Evolutionary conservation across 2,329 filamentous ascomycete species (phyloP).

Genomic region (Alternaria ventricosa): DNA sequence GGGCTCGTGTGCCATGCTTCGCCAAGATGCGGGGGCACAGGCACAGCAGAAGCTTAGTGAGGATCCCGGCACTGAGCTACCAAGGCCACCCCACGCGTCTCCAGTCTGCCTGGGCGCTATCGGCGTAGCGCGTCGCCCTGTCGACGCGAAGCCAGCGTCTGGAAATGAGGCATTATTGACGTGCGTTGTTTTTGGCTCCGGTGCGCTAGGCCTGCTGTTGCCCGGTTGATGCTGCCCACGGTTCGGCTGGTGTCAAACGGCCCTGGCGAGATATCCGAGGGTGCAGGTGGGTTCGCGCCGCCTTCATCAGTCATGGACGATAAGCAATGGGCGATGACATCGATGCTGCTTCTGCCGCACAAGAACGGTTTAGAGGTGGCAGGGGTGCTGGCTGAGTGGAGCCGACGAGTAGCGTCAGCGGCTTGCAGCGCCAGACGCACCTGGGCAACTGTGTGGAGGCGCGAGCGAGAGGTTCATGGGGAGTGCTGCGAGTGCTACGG

Average conservation of each 20-base stretch:
- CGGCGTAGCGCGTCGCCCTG: conserved; percentile 13
- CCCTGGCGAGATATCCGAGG: neutral
- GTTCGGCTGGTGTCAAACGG: neutral
- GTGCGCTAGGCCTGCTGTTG: conserved; percentile 5
- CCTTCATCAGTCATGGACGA: conserved; percentile 18
- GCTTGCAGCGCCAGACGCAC: conserved; percentile 14
- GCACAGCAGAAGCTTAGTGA: conserved; percentile 25
- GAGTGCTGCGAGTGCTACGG: neutral
- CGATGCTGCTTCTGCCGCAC: conserved; percentile 9
- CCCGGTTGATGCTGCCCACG: neutral
- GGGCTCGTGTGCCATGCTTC: neutral
- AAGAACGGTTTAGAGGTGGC: conserved; percentile 14
- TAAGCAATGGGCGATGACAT: conserved; percentile 31
- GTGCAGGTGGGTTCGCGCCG: conserved; percentile 11
- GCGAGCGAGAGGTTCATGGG: neutral
- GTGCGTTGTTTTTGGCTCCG: conserved; percentile 14
- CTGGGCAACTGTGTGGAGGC: conserved; percentile 11
- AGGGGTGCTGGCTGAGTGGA: conserved; percentile 19
- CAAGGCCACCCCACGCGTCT: conserved; percentile 18
- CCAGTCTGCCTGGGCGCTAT: conserved; percentile 12
- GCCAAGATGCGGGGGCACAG: conserved; percentile 18
- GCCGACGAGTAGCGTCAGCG: conserved; percentile 26
- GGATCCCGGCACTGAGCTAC: conserved; percentile 14
- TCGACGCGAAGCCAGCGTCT: neutral
- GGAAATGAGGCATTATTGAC: conserved; percentile 24